Evolutionary conservation across 768 basidiomycete genomes (phyloP).

Genomic region (Tulasnella calospora): DNA sequence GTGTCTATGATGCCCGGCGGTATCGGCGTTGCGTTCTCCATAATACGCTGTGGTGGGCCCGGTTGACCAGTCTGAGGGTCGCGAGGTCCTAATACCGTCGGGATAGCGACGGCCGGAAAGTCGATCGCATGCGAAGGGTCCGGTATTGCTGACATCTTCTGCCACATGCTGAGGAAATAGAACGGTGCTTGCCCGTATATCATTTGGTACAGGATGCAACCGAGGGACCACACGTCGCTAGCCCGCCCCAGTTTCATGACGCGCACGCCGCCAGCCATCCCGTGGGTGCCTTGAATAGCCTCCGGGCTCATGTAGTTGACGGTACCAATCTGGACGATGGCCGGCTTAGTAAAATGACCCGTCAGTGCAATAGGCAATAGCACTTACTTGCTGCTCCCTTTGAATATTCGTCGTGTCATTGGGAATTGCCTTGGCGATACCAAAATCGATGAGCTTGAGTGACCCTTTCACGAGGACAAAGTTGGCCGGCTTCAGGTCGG

Average conservation of each 20-base stretch:
- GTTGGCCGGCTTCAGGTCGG: slow-evolving; percentile 96
- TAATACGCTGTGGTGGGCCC: slow-evolving; percentile 55
- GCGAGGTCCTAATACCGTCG: slow-evolving; percentile 40
- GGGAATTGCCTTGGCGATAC: slow-evolving; percentile 98
- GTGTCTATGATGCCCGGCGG: slow-evolving; percentile 68
- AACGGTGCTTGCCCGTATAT: slow-evolving; percentile 93
- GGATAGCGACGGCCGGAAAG: slow-evolving; percentile 68
- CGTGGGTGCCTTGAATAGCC: slow-evolving; percentile 60
- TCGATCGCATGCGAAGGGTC: slow-evolving; percentile 69
- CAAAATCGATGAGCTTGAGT: slow-evolving; percentile 96
- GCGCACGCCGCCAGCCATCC: slow-evolving; percentile 21
- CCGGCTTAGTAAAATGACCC: background rate
- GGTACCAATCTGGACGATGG: slow-evolving; percentile 70
- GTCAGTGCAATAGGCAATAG: background rate
- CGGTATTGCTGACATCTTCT: slow-evolving; percentile 94
- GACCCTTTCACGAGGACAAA: slow-evolving; percentile 94
- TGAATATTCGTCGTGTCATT: slow-evolving; percentile 99
- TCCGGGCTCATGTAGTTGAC: slow-evolving; percentile 99
- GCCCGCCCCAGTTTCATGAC: slow-evolving; percentile 64
- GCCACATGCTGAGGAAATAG: slow-evolving; percentile 70
- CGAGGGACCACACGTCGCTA: slow-evolving; percentile 96
- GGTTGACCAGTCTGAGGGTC: slow-evolving; percentile 43
- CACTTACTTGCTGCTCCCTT: slow-evolving; percentile 78
- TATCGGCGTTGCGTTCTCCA: slow-evolving; percentile 47
- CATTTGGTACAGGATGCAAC: slow-evolving; percentile 98